phyloP scores from a whole-genome alignment of 768 basidiomycete genomes.

The Royoungia palumana region DNA sequence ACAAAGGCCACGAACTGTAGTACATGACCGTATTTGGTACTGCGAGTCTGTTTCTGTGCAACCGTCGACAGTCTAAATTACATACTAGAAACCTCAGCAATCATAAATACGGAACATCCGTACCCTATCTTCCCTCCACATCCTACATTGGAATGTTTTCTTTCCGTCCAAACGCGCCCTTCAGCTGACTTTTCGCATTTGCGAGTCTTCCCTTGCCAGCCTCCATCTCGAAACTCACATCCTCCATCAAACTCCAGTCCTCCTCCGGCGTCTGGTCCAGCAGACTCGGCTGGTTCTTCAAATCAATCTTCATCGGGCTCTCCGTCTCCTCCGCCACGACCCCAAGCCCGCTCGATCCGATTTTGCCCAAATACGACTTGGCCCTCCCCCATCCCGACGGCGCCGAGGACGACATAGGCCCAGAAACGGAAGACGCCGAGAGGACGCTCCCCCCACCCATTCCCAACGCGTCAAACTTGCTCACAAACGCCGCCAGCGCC shows the following conservation, averaged over 20 bases:
- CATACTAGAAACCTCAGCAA: no score
- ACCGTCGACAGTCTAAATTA: no score
- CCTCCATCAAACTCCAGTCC: conserved; percentile 43
- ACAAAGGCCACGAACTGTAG: no score
- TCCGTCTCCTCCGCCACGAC: conserved; percentile 33
- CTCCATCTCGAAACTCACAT: conserved; percentile 53
- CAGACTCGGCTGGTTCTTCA: conserved; percentile 46
- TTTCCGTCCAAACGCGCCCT: conserved; percentile 29
- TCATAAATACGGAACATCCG: not conserved
- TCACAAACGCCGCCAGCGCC: conserved; percentile 76
- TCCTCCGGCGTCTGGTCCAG: conserved; percentile 61
- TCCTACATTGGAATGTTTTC: conserved; percentile 22
- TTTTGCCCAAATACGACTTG: conserved; percentile 46
- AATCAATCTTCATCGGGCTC: conserved; percentile 53
- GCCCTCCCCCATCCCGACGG: conserved; percentile 36
- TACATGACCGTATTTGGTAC: no score
- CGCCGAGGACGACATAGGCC: not conserved
- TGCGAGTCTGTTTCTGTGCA: no score
- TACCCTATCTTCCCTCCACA: not conserved
- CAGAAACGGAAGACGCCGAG: conserved; percentile 25
- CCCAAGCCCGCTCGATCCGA: conserved; percentile 21
- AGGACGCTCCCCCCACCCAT: conserved; percentile 39
- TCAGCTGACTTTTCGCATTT: conserved; percentile 27
- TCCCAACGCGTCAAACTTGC: conserved; percentile 75
- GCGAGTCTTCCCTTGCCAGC: conserved; percentile 18